A percentile compares a stretch with the other conserved stretches of the same genome.
Evolutionary conservation across 345 rosid genomes (phyloP).

Genomic region (Adansonia digitata): DNA sequence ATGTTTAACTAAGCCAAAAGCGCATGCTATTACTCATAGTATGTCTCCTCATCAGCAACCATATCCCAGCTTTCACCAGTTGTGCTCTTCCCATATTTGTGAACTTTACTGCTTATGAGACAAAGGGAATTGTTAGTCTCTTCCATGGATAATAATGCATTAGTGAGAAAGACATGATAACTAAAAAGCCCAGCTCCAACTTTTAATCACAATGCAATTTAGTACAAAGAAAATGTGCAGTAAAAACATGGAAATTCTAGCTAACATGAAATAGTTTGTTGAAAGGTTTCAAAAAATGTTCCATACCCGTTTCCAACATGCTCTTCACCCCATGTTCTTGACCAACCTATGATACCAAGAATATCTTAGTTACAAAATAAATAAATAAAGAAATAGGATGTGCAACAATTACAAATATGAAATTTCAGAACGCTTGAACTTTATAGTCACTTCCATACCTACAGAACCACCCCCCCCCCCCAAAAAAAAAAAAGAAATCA

Average conservation of each 20-base stretch:
- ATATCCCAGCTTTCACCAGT: slow-evolving; percentile 98
- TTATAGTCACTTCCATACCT: neutral
- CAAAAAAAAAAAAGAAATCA: neutral
- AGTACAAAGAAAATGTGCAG: neutral
- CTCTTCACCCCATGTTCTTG: slow-evolving; percentile 99
- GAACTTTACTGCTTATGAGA: slow-evolving; percentile 66
- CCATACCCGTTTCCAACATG: slow-evolving; percentile 93
- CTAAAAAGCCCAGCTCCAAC: neutral
- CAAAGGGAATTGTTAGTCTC: slow-evolving; percentile 12
- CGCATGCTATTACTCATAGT: slow-evolving; percentile 63
- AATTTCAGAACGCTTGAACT: neutral
- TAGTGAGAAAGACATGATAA: neutral
- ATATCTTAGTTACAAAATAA: neutral
- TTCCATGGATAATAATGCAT: neutral
- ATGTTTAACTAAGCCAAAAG: neutral
- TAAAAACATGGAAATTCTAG: neutral
- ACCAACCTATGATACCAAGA: slow-evolving; percentile 60
- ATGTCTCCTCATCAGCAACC: slow-evolving; percentile 90
- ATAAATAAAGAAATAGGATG: neutral
- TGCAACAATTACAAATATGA: neutral
- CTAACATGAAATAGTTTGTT: neutral
- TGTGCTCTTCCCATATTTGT: slow-evolving; percentile 93
- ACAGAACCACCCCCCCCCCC: no score
- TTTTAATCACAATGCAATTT: neutral
- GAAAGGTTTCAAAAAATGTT: neutral